Evolutionary conservation across 805 yeast genomes (phyloP), one percentile per base, ranked within the genome.

Genomic region (Kodamaea laetipori): DNA sequence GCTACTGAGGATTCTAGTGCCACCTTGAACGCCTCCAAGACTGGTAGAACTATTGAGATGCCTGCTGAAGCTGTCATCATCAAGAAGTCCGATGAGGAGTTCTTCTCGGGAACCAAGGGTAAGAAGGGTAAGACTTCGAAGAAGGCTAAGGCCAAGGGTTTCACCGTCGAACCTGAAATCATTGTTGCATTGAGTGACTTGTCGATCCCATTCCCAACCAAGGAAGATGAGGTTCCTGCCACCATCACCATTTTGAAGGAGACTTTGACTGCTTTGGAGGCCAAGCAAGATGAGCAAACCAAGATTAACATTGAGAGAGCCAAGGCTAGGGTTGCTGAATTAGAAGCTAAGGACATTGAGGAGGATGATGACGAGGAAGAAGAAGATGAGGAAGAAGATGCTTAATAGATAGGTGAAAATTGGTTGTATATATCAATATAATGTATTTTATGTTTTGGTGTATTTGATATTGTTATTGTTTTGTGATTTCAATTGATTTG

Each of bases 241-340:
- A 80, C 92, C 50, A 66, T 86, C 57, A 80, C 73, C 41, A 72
- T 80, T 52, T 80, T 92, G 67, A 80, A 82, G 73, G 77, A 74
- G 55, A 90, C 94, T 65, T 78, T 87, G 59, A 73, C 70, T 45
- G 81, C 81, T 50, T 86, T 79, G 69, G 71, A 77, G 64, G 73
- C 75, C 39, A 81, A 82, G 67, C 95, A 89, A 72, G 90, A 83
- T 47, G 86, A 81, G 45, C 86, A 82, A 59, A 88, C 97, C 47
- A 77, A 81, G 62, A 78, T 79, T 64, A 84, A 86, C 64, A 74
- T 86, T 52, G 86, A 77, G 56, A 76, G 76, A 51, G 96, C 94
- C 39, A 82, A 88, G 70, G 84, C 82, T 44, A 84, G 84, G 64
- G 77, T 88, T 52, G 84, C 83, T 49, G 76, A 82, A 60, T 67